Evolutionary conservation across 257 asterid species (phyloP), one percentile per base, ranked within the genome.

Genomic region (Penstemon eatonii): DNA sequence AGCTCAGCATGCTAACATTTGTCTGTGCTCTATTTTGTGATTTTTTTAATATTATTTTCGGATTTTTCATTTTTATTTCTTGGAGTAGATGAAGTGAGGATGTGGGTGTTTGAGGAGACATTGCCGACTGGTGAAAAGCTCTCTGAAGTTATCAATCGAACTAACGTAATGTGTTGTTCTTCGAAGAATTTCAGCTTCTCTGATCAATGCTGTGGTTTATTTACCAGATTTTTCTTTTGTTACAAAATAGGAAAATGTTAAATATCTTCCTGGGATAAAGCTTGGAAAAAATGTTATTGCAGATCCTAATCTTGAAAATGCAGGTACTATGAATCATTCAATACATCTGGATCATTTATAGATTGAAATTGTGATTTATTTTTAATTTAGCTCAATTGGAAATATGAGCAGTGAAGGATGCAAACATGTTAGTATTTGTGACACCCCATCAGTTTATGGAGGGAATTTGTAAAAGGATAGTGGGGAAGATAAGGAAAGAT

Each of bases 401-500:
- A 45, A 78, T 75, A 25, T 71, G 56, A 67, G 78, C 87, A 91
- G 97, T 86, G 72, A 87, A 65, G 77, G 90, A 84, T 78, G 91
- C 96, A 39, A 82, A 69, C 79, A 76, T 91, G 97, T 79, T 91
- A 67, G 97, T 88, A 42, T 91, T 91, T 75, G 97, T 89, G 66
- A 91, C 92, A 5, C 97, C 97, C n/a, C 96, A 91, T 78, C 92
- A 91, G 72, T 91, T 91, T 84, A 85, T 91, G 98, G 95, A 87
- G 79, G 94, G 95, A 4, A 89, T 91, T 63, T 91, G 97, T 79
- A 86, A 66, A 70, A 85, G 77, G 72, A 61, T 91, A 15, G 76
- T 76, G 44, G 96, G 97, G 60, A 91, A 86, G 54, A 60, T 76
- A 55, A 76, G 82, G 66, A 73, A 77, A 46, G 89, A 88, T 55